A percentile compares a stretch with the other conserved stretches of the same genome.
These are phyloP conservation scores for Pyrenopolyporus hunteri DNA, from an alignment of 495 filamentous ascomycete species.

Conservation along the genomic window DNA sequence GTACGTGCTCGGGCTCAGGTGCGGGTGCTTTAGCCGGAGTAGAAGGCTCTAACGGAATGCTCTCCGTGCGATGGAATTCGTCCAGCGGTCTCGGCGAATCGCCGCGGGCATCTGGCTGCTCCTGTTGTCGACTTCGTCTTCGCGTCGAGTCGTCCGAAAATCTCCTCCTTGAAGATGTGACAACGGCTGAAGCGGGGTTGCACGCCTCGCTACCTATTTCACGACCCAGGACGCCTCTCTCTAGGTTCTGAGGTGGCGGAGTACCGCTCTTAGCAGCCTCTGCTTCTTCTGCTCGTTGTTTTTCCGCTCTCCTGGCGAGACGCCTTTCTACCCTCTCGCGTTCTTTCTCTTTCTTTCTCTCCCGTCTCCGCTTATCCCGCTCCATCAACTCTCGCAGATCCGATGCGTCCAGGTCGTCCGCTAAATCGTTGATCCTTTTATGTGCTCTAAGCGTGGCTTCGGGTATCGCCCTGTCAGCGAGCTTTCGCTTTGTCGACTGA, in stretches of 20 bases:
- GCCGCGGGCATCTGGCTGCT: slow-evolving; percentile 21
- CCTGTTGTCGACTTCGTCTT: slow-evolving; percentile 25
- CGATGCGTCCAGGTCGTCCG: slow-evolving; percentile 79
- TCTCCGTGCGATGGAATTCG: slow-evolving; percentile 51
- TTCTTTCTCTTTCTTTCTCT: slow-evolving; percentile 73
- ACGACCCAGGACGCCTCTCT: slow-evolving; percentile 60
- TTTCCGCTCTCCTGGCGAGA: slow-evolving; percentile 71
- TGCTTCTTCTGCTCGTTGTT: slow-evolving; percentile 59
- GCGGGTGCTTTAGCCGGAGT: slow-evolving; percentile 19
- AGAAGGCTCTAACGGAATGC: slow-evolving; percentile 36
- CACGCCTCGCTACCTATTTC: slow-evolving; percentile 54
- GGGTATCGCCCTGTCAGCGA: slow-evolving; percentile 57
- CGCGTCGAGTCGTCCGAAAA: slow-evolving; percentile 37
- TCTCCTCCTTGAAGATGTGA: slow-evolving; percentile 54
- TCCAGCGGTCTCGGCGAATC: slow-evolving; percentile 38
- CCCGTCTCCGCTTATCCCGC: slow-evolving; percentile 75
- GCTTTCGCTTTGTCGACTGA: slow-evolving; percentile 51
- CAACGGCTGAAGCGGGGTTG: slow-evolving; percentile 50
- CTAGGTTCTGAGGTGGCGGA: slow-evolving; percentile 58
- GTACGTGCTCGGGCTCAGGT: slow-evolving; percentile 7
- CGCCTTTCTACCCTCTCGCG: slow-evolving; percentile 72
- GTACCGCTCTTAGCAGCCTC: slow-evolving; percentile 49
- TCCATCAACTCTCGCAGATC: slow-evolving; percentile 85
- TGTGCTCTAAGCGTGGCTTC: slow-evolving; percentile 71
- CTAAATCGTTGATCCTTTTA: slow-evolving; percentile 77